Evolutionary conservation across 2,329 filamentous ascomycete genomes (phyloP), one percentile per base, ranked within the genome.

Genomic region (Onygena corvina): DNA sequence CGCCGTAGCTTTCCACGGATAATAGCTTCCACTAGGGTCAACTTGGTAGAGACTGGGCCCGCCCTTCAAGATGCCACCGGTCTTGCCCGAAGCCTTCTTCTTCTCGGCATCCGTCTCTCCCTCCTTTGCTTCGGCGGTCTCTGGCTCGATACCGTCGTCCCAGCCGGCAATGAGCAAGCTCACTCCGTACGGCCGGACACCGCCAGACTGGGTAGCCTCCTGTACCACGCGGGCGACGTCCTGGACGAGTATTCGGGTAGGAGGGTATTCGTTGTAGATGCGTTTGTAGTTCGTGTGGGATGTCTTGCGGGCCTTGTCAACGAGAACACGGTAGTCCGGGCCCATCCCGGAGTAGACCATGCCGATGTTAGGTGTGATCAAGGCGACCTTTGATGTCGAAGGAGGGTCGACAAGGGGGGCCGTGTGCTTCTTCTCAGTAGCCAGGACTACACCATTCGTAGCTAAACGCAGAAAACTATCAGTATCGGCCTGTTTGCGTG

Each of bases 271-370:
- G 73, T 98, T 98, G 77, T 98, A 98, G 74, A 98, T 89, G 69
- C 92, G 87, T 80, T 98, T 98, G 81, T 98, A 98, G 68, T 83
- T 84, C 44, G 92, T 94, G 73, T 98, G 92, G 50, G 89, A 94
- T 58, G 95, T 92, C 72, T 96, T 98, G 65, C 92, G 88, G 60
- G 92, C 92, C 70, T 89, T 90, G 76, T 98, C 92, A 60, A 96
- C 92, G 49, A 98, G 79, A 51, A 98, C 87, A 68, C 92, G 83
- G 75, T 96, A 98, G 71, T 98, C 92, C 52, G 92, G 92, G 25
- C 92, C 90, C 92, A 98, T 98, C 66, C 92, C 92, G 47, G 88
- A 89, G 74, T 98, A 98, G 62, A 98, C 92, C 86, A 96, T 95
- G 68, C 92, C 92, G 69, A 98, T 96, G 77, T 98, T 92, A 62